phyloP scores from a whole-genome alignment of 2,329 filamentous ascomycete species.

The Penicillium sp. region DNA sequence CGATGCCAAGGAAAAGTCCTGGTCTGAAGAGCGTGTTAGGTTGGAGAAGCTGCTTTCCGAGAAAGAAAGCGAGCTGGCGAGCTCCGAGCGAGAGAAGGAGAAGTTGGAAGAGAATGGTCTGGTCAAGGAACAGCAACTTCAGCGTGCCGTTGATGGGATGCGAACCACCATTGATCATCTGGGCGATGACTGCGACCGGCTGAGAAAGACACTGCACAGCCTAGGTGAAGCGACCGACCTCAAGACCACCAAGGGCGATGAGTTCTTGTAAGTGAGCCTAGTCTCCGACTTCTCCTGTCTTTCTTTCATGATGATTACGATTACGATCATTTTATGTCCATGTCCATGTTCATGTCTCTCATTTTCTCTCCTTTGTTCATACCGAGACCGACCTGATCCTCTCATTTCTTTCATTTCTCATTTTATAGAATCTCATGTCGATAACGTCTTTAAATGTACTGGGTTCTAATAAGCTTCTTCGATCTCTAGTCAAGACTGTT shows the following conservation, averaged over 20 bases:
- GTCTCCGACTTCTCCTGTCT: conserved; percentile 21
- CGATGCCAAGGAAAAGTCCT: conserved; percentile 33
- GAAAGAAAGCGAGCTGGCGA: conserved; percentile 42
- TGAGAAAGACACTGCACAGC: conserved; percentile 52
- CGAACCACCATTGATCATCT: conserved; percentile 51
- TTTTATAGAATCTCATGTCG: conserved; percentile 32
- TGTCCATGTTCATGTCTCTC: conserved; percentile 22
- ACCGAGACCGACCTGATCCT: conserved; percentile 4
- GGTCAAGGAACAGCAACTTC: conserved; percentile 47
- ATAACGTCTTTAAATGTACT: conserved; percentile 39
- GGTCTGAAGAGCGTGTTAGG: conserved; percentile 32
- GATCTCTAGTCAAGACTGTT: conserved; percentile 52
- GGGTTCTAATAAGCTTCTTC: conserved; percentile 41
- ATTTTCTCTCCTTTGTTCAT: conserved; percentile 8
- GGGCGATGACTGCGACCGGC: conserved; percentile 51
- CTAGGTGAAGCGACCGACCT: conserved; percentile 53
- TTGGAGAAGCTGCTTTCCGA: conserved; percentile 41
- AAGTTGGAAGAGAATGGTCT: conserved; percentile 47
- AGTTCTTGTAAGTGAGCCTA: conserved; percentile 51
- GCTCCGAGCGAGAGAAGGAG: conserved; percentile 45
- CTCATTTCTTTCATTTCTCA: conserved; percentile 9
- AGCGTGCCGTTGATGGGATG: conserved; percentile 44
- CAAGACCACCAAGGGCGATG: conserved; percentile 50
- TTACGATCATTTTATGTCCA: conserved; percentile 11
- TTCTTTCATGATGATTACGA: conserved; percentile 9